Evolutionary conservation across 1,284 basidiomycete species (phyloP).

Genomic region (Waitea zeae): DNA sequence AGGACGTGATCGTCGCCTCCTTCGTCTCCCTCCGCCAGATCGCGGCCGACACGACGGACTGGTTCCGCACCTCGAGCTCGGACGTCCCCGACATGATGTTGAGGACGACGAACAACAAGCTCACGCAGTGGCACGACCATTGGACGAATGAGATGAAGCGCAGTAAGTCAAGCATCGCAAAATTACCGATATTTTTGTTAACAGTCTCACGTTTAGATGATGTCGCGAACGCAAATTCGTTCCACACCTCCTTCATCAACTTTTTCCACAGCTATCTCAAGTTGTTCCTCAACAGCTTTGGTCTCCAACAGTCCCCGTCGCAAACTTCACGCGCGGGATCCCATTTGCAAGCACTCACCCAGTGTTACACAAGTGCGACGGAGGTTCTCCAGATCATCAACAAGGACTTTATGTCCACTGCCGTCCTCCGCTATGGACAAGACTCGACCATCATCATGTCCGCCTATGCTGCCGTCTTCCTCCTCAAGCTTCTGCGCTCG

Average conservation of each 20-base stretch:
- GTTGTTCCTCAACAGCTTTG: conserved; percentile 69
- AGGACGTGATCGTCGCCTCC: conserved; percentile 62
- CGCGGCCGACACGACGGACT: conserved; percentile 64
- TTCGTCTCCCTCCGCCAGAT: conserved; percentile 61
- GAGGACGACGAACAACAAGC: conserved; percentile 47
- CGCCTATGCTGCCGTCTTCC: conserved; percentile 63
- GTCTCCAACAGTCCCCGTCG: conserved; percentile 28
- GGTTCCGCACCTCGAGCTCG: conserved; percentile 36
- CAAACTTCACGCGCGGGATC: conserved; percentile 24
- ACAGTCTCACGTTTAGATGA: conserved; percentile 6
- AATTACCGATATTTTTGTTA: conserved; percentile 1
- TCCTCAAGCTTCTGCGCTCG: conserved; percentile 55
- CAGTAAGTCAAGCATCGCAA: conserved; percentile 21
- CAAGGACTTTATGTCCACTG: conserved; percentile 53
- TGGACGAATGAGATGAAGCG: conserved; percentile 57
- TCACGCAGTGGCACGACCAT: conserved; percentile 48
- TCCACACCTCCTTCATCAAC: conserved; percentile 53
- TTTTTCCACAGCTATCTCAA: conserved; percentile 63
- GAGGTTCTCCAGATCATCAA: conserved; percentile 52
- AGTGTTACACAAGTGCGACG: conserved; percentile 55
- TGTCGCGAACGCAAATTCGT: conserved; percentile 44
- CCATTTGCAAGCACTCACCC: conserved; percentile 47
- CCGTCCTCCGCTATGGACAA: conserved; percentile 65
- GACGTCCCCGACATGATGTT: conserved; percentile 57
- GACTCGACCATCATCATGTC: conserved; percentile 72